phyloP scores from a whole-genome alignment of 2,329 filamentous ascomycete genomes.

The Trichophyton rubrum region DNA sequence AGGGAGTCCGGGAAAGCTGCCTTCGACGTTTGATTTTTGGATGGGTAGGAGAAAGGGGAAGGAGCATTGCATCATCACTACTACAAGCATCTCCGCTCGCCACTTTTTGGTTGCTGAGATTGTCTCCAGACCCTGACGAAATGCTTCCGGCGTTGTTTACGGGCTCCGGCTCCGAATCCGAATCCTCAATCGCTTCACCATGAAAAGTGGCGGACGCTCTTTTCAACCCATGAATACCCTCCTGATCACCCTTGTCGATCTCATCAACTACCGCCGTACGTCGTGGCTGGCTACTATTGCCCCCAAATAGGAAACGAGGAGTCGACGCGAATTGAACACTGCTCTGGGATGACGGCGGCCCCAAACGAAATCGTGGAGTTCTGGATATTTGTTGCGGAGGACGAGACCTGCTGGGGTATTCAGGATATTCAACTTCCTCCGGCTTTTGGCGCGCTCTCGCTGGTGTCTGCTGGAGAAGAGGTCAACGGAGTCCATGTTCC shows the following conservation, averaged over 20 bases:
- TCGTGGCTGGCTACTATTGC: not conserved
- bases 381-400: not conserved
- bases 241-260: slow-evolving; percentile 4
- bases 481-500: not conserved
- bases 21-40: slow-evolving; percentile 24
- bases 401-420: not conserved
- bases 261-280: not conserved
- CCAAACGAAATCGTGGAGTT: slow-evolving; percentile 13
- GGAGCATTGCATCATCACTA: slow-evolving; percentile 21
- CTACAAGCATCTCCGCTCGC: slow-evolving; percentile 14
- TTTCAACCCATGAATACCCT: not conserved
- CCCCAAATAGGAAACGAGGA: slow-evolving; percentile 13
- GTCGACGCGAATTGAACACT: slow-evolving; percentile 12
- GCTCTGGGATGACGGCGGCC: slow-evolving; percentile 8
- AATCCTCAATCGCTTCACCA: slow-evolving; percentile 12
- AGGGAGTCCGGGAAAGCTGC: slow-evolving; percentile 14
- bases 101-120: slow-evolving; percentile 7
- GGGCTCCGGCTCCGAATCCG: slow-evolving; percentile 2
- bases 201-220: not conserved
- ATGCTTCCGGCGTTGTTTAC: not conserved
- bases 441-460: not conserved
- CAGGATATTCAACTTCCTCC: not conserved
- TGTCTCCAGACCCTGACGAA: not conserved
- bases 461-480: not conserved
- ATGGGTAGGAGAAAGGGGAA: slow-evolving; percentile 17